These are phyloP conservation scores for Wilcoxina mikolae DNA, from an alignment of 495 filamentous ascomycete genomes.

Conservation along the genomic window DNA sequence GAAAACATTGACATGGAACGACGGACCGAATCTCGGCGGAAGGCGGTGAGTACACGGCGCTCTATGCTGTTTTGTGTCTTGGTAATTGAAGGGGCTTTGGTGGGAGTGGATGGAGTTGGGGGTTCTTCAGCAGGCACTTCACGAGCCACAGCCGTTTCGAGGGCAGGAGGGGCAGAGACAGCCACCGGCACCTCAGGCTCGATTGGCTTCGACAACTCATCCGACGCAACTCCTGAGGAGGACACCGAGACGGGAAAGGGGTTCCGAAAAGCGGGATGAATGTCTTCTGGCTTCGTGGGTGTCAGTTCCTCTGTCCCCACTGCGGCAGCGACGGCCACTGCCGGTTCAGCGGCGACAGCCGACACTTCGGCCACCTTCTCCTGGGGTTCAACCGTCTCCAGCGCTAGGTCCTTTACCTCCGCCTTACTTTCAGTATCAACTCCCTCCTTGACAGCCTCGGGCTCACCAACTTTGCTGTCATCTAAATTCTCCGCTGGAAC, in stretches of 20 bases:
- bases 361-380: not conserved
- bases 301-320: not conserved
- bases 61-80: not conserved
- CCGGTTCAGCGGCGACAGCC: not conserved
- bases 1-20: not conserved
- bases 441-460: not conserved
- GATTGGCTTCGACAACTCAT: not conserved
- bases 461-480: not conserved
- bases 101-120: not conserved
- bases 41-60: not conserved
- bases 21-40: not conserved
- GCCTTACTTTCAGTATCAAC: not conserved
- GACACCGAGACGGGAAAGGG: not conserved
- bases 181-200: not conserved
- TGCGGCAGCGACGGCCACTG: not conserved
- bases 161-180: not conserved
- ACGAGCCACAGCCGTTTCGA: not conserved
- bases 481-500: not conserved
- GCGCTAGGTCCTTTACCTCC: not conserved
- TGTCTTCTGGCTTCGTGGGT: not conserved
- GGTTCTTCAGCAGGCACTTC: not conserved
- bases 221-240: not conserved
- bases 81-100: not conserved
- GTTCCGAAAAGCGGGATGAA: not conserved
- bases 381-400: not conserved